Base-by-base conservation (phyloP, 345 rosid species). In the Eucalyptus cloeziana region DNA sequence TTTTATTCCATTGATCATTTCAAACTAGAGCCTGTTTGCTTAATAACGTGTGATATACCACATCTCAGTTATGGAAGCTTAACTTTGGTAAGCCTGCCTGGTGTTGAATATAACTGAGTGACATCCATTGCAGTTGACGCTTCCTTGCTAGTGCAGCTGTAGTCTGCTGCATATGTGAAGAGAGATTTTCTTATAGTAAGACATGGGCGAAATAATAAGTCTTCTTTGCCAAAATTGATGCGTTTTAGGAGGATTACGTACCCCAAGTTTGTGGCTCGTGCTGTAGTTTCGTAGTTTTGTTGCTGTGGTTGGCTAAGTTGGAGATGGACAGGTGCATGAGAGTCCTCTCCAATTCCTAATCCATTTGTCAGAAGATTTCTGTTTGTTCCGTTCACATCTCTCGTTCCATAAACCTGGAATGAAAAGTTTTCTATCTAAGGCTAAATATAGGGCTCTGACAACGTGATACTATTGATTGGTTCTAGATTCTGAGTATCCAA, bases 261-360 rank as follows among this genome's bases (percentile, higher is more conserved):
- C 97, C 94, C 94, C 92, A 94, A 79, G 67, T 95, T 94, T 90
- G 95, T 93, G 86, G 94, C 93, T 88, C 91, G 92, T 44, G 92
- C 16, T 50, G 93, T 93, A 86, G 94, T 91, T 86, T 94, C 93
- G 5, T 91, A 90, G 85, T 89, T 94, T 88, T 93, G 91, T 86
- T 93, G 95, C 88, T 90, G 92, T 88, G 96, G 96, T 92, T 93
- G 95, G 92, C 96, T 94, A 86, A 94, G 94, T 89, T 93, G 98
- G 92, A 96, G 97, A 86, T 88, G 90, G 79, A 92, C 96, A 90
- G 96, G 98, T 89, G 86, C 90, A 88, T 90, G 91, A 31, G 94
- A 92, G 90, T 95, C 97, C 88, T 95, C 97, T 87, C 85, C 92
- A 52, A 89, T 89, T 87, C 87, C 90, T 86, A 91, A 93, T 89